Evolutionary conservation across 768 basidiomycete genomes (phyloP), one percentile per base, ranked within the genome.

Genomic region (Lactifluus subvellereus): DNA sequence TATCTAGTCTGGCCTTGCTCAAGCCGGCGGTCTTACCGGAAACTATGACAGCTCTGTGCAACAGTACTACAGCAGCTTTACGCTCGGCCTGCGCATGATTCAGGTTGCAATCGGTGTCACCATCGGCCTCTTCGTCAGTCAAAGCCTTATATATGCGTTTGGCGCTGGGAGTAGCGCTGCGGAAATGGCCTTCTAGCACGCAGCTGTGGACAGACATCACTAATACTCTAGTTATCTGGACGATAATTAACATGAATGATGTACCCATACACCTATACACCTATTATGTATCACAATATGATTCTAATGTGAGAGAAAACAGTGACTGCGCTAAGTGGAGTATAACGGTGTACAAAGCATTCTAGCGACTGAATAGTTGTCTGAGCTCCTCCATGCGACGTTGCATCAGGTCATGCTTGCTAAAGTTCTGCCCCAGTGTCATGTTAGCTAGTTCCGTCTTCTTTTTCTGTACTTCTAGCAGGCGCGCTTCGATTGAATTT

Each of bases 391-490:
- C 91, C 82, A 94, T 79, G 64, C 95, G 87, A 63, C 92, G 86
- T 64, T 88, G 85, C 73, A 91, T 76, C 68, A 98, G 77, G 71
- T 98, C 95, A 45, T 88, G 83, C 73, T 96, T 95, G 77, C 84
- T 93, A 74, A 91, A 82, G 70, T 83, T 88, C 67, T 91, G 85
- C 45, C 90, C 92, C 49, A 97, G 80, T 4, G 96, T 95, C 84
- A 97, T 86, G 69, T 97, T 93, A 48, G 96, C 96, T 61, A 99
- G 77, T 67, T 88, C 91, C 16, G 89, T 91, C 78, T 99, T 99
- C 80, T 94, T 93, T 74, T 81, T 82, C 76, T 99, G 96, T 7
- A 98, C 93, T 75, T 94, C 89, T 54, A 98, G 81, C 69, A 99
- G 82, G 59, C 89, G 87, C 59, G 86, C 89, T 76, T 99, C 97